A percentile compares a stretch with the other conserved stretches of the same genome.
Evolutionary conservation across 164 flowering plant genomes (phyloP).

Genomic region (Litsea cubeba): DNA sequence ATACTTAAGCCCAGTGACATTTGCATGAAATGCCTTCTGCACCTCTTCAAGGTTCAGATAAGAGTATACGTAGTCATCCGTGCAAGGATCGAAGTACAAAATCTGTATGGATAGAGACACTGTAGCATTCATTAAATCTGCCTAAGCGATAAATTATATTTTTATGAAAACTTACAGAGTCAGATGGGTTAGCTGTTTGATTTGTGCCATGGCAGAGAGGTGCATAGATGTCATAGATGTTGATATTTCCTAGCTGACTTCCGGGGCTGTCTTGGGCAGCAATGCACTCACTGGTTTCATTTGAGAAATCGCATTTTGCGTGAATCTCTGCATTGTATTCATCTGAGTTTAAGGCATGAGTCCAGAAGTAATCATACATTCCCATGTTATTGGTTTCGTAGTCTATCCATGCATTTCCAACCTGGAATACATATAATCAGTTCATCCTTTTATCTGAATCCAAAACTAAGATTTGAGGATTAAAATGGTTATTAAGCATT

Average conservation of each 20-base stretch:
- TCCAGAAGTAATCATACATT: conserved; percentile 27
- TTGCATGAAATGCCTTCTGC: conserved; percentile 34
- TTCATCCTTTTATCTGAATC: not conserved
- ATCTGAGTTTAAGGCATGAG: conserved; percentile 44
- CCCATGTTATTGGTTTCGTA: conserved; percentile 20
- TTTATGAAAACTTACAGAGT: conserved; percentile 23
- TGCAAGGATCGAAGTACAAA: conserved; percentile 27
- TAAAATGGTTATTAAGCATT: not conserved
- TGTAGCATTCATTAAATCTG: too few species aligned
- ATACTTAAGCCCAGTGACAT: conserved; percentile 8
- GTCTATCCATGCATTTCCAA: conserved; percentile 43
- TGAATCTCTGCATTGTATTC: conserved; percentile 20
- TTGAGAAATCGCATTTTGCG: conserved; percentile 20
- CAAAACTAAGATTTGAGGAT: not conserved
- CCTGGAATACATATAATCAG: conserved; percentile 17
- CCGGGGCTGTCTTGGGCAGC: not conserved
- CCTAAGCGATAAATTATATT: not conserved
- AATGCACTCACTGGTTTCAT: conserved; percentile 6
- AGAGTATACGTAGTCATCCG: conserved; percentile 7
- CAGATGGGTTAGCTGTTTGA: conserved; percentile 5
- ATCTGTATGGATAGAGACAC: not conserved
- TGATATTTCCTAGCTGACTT: conserved; percentile 14
- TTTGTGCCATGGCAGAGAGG: conserved; percentile 23
- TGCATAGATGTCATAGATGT: conserved; percentile 40
- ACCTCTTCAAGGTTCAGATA: conserved; percentile 34